These are phyloP conservation scores for Posidonia australis DNA, from an alignment of 106 monocot genomes.

Conservation along the genomic window DNA sequence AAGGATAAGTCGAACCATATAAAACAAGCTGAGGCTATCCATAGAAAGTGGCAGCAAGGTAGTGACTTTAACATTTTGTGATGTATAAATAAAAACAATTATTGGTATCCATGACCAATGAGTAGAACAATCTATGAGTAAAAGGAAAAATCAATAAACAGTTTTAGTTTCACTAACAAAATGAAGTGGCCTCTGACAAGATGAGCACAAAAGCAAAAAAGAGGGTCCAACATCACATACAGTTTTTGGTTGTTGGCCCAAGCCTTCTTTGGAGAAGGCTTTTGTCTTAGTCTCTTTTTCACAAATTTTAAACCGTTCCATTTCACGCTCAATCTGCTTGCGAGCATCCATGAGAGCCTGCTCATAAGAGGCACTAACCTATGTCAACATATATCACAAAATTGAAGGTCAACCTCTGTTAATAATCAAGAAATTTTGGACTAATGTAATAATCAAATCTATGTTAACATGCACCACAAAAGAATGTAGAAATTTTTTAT, in stretches of 20 bases:
- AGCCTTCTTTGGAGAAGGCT: slow-evolving; percentile 97
- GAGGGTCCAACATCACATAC: slow-evolving; percentile 25
- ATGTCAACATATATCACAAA: slow-evolving; percentile 69
- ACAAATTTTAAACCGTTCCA: slow-evolving; percentile 98
- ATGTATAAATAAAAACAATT: too few relatives aligned
- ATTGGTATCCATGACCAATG: too few relatives aligned
- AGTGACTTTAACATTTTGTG: too few relatives aligned
- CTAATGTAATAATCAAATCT: background rate
- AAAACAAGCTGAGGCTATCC: too few relatives aligned
- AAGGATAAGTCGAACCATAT: too few relatives aligned
- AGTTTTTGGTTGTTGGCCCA: slow-evolving; percentile 95
- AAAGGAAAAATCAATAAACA: too few relatives aligned
- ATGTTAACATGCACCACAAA: background rate
- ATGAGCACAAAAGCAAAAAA: background rate
- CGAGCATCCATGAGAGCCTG: slow-evolving; percentile 99
- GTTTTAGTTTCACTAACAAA: too few relatives aligned
- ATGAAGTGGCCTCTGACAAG: background rate
- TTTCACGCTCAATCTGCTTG: slow-evolving; percentile 91
- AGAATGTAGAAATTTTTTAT: too few relatives aligned
- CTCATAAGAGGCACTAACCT: slow-evolving; percentile 83
- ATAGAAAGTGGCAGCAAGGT: too few relatives aligned
- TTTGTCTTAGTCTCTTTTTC: slow-evolving; percentile 99
- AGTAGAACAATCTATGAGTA: too few relatives aligned
- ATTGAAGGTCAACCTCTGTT: slow-evolving; percentile 26
- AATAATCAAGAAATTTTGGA: background rate